These are phyloP conservation scores for Debaryomyces nepalensis DNA, from an alignment of 1,139 yeast species.

Conservation along the genomic window DNA sequence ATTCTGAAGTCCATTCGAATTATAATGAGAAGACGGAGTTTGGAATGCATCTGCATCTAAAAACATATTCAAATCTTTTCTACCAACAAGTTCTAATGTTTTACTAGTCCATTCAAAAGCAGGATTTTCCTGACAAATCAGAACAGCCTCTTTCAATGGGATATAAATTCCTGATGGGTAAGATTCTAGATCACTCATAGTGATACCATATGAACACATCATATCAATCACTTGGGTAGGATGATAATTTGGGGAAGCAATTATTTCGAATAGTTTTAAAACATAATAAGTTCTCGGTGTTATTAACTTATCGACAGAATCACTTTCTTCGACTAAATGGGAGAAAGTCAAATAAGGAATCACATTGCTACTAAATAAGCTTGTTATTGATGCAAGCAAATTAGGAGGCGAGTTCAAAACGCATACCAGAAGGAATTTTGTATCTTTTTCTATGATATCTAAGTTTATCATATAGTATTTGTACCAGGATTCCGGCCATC, in stretches of 20 bases:
- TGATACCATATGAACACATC: constrained; percentile 60
- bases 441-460: constrained; percentile 27
- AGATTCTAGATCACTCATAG: constrained; percentile 60
- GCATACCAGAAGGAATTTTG: constrained; percentile 45
- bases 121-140: constrained; percentile 60
- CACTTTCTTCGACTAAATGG: constrained; percentile 67
- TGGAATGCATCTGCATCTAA: constrained; percentile 22
- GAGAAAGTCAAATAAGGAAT: constrained; percentile 69
- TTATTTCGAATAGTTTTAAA: constrained; percentile 62
- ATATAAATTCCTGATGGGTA: constrained; percentile 74
- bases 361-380: constrained; percentile 51
- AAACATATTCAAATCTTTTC: constrained; percentile 62
- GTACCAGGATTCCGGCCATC: constrained; percentile 76
- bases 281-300: constrained; percentile 69
- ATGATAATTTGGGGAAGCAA: constrained; percentile 58
- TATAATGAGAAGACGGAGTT: constrained; percentile 24
- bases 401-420: constrained; percentile 58
- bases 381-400: constrained; percentile 55
- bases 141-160: constrained; percentile 66
- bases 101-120: constrained; percentile 52
- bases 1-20: constrained; percentile 14
- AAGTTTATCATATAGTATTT: constrained; percentile 52
- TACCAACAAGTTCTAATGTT: constrained; percentile 64
- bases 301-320: constrained; percentile 58
- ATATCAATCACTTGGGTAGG: constrained; percentile 59